Evolutionary conservation across 257 asterid genomes (phyloP).

Genomic region (Craterostigma plantagineum): DNA sequence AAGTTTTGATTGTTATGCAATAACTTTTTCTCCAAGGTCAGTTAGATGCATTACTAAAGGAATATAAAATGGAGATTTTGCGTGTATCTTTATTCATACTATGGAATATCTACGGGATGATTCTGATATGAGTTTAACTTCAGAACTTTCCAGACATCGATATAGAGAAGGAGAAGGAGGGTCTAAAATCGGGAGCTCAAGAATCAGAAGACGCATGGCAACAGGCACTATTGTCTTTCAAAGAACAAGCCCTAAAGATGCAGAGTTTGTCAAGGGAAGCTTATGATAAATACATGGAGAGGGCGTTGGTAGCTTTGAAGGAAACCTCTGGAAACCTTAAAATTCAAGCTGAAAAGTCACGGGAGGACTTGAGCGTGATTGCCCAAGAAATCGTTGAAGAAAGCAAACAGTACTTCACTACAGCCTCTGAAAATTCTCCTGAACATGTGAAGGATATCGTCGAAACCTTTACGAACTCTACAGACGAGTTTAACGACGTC

Average conservation of each 20-base stretch:
- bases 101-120: neutral
- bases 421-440: constrained; percentile 67
- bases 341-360: constrained; percentile 71
- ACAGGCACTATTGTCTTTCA: constrained; percentile 51
- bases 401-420: constrained; percentile 42
- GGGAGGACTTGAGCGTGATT: constrained; percentile 36
- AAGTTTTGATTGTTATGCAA: no score
- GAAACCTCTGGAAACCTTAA: constrained; percentile 62
- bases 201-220: constrained; percentile 66
- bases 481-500: constrained; percentile 39
- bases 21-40: no score
- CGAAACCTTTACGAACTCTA: constrained; percentile 51
- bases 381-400: constrained; percentile 66
- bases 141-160: constrained; percentile 52
- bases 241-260: constrained; percentile 64
- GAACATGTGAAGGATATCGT: constrained; percentile 72
- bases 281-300: constrained; percentile 46
- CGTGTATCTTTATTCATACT: neutral
- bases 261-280: constrained; percentile 64
- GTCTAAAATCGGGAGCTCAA: constrained; percentile 23
- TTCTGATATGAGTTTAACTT: constrained; percentile 5
- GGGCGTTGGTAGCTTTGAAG: constrained; percentile 42
- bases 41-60: no score
- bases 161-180: constrained; percentile 31
- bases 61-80: no score